Evolutionary conservation across 2,329 filamentous ascomycete genomes (phyloP).

Genomic region (Paecilomyces fulvus): DNA sequence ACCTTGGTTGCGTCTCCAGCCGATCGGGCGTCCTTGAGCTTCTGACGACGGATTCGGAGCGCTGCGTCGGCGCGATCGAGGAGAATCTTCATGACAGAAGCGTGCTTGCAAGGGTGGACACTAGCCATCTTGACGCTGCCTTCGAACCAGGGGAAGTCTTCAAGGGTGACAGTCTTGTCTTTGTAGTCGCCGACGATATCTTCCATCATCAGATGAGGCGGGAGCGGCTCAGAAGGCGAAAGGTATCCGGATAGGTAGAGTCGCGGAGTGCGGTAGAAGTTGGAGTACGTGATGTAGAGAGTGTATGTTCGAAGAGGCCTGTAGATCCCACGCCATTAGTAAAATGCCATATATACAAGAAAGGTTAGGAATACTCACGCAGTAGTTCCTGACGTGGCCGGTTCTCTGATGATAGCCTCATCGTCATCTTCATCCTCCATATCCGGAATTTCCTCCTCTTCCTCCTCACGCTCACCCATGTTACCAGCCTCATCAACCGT

Average conservation of each 20-base stretch:
- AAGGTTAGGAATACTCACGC: conserved; percentile 39
- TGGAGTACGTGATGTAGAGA: conserved; percentile 95
- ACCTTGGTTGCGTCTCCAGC: conserved; percentile 30
- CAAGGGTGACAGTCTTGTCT: conserved; percentile 95
- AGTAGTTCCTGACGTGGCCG: conserved; percentile 41
- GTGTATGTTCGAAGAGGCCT: conserved; percentile 89
- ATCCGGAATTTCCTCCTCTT: conserved; percentile 78
- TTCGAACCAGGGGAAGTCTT: conserved; percentile 93
- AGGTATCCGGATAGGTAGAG: conserved; percentile 90
- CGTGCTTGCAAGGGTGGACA: conserved; percentile 95
- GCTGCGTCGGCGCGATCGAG: conserved; percentile 92
- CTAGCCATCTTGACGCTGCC: conserved; percentile 91
- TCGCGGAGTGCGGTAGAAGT: conserved; percentile 91
- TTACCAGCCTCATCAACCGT: conserved; percentile 87
- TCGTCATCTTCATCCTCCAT: conserved; percentile 96
- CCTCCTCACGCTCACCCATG: conserved; percentile 62
- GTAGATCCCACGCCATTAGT: not conserved
- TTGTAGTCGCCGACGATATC: conserved; percentile 95
- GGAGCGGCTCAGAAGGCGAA: conserved; percentile 68
- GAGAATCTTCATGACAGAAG: conserved; percentile 94
- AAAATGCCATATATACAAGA: not conserved
- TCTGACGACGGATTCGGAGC: conserved; percentile 77
- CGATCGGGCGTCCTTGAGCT: conserved; percentile 57
- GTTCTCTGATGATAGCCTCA: conserved; percentile 85
- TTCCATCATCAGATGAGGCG: conserved; percentile 85